Percentiles rank a stretch among this genome's conserved stretches.
phyloP scores from a whole-genome alignment of 371 early-diverging fungal genomes.

The Apophysomyces trapeziformis region DNA sequence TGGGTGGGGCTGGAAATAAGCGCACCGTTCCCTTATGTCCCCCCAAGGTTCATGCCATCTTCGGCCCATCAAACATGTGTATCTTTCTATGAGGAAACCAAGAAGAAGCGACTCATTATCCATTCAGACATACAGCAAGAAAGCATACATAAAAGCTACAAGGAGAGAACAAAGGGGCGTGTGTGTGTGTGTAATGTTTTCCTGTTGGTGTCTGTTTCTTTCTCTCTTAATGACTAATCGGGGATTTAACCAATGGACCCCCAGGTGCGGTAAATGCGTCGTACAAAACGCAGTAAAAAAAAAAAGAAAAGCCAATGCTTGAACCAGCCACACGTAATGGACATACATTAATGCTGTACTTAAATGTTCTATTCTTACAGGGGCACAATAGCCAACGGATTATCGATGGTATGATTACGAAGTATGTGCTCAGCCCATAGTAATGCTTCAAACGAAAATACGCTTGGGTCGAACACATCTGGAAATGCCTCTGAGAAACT shows the following conservation, averaged over 20 bases:
- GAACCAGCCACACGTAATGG: conserved; percentile 3
- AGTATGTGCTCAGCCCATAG: conserved; percentile 47
- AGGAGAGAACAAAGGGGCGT: not conserved
- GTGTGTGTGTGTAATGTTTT: no score
- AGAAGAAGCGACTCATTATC: no score
- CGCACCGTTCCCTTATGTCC: not conserved
- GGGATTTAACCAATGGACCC: not conserved
- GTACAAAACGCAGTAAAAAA: not conserved
- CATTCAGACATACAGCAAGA: not conserved
- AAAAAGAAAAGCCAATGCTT: not conserved
- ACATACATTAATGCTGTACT: not conserved
- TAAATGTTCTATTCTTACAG: not conserved
- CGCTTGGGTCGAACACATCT: conserved; percentile 32
- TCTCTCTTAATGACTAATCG: not conserved
- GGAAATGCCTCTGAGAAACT: conserved; percentile 45
- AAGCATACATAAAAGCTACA: not conserved
- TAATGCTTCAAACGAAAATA: conserved; percentile 41
- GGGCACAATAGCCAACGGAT: conserved; percentile 40
- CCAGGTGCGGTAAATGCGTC: not conserved
- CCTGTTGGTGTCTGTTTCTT: no score
- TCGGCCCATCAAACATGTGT: not conserved
- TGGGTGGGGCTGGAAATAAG: not conserved
- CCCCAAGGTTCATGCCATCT: not conserved
- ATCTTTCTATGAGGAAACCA: not conserved
- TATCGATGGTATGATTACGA: conserved; percentile 33